phyloP scores from a whole-genome alignment of 2,329 filamentous ascomycete genomes.

The Annulohypoxylon truncatum region DNA sequence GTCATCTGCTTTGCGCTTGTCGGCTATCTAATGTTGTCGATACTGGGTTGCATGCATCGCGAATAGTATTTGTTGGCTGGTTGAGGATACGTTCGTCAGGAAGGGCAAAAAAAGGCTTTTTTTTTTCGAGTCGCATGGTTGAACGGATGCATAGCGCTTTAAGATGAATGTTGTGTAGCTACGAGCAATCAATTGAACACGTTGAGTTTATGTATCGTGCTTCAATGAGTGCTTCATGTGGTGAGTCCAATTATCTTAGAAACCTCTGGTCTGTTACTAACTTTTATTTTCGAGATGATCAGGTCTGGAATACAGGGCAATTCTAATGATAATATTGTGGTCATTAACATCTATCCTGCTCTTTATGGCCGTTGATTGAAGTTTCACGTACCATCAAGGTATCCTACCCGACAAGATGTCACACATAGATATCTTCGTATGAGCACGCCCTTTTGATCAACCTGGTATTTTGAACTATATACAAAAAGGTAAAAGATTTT shows the following conservation, averaged over 20 bases:
- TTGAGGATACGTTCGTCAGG: constrained; percentile 23
- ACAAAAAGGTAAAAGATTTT: constrained; percentile 13
- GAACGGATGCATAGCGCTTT: constrained; percentile 24
- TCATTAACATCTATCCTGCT: neutral
- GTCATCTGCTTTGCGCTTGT: constrained; percentile 20
- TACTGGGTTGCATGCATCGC: constrained; percentile 25
- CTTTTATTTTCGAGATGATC: neutral
- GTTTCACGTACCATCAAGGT: neutral
- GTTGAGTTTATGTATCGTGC: constrained; percentile 6
- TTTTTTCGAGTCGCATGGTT: constrained; percentile 19
- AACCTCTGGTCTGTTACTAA: neutral
- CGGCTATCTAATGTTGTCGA: constrained; percentile 7
- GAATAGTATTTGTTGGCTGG: constrained; percentile 20
- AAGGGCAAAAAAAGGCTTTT: constrained; percentile 23
- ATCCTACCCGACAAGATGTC: neutral
- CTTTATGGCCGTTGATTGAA: neutral
- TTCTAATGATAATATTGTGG: neutral
- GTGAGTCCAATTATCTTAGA: neutral
- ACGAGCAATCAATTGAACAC: constrained; percentile 32
- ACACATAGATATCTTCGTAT: neutral
- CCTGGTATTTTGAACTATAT: constrained; percentile 14
- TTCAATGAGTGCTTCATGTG: neutral
- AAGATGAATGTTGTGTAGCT: constrained; percentile 32
- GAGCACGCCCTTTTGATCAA: neutral
- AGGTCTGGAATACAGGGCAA: no score